Evolutionary conservation across 257 asterid species (phyloP).

Genomic region (Solanum boliviense): DNA sequence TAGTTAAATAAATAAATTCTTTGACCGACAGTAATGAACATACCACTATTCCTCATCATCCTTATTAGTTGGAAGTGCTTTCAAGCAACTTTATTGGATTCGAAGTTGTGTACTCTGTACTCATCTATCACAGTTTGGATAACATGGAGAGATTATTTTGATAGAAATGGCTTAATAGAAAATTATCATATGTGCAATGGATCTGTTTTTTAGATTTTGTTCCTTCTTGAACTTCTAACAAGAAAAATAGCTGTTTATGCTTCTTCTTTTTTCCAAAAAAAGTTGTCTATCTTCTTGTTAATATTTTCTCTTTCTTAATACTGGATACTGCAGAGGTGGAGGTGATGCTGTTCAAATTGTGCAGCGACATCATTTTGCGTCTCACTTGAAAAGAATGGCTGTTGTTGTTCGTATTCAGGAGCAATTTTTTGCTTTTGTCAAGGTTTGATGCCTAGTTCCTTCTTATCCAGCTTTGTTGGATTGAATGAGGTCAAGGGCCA

Average conservation of each 20-base stretch:
- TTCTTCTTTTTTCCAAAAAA: too few species aligned
- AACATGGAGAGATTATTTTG: not conserved
- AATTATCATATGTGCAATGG: not conserved
- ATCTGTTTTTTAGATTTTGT: not conserved
- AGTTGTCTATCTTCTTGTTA: not conserved
- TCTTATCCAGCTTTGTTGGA: not conserved
- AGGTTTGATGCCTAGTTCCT: constrained; percentile 34
- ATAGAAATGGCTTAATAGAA: not conserved
- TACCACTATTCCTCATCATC: not conserved
- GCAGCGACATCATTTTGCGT: constrained; percentile 97
- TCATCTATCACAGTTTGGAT: not conserved
- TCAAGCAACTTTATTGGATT: not conserved
- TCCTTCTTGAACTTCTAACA: not conserved
- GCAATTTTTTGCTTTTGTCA: constrained; percentile 77
- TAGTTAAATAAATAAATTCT: not conserved
- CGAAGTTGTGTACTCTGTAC: not conserved
- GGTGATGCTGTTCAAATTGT: constrained; percentile 86
- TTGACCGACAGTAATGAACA: not conserved
- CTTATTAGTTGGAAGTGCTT: not conserved
- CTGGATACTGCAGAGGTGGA: constrained; percentile 52
- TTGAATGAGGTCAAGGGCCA: not conserved
- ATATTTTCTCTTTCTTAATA: not conserved
- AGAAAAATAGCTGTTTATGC: not conserved
- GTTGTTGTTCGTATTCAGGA: constrained; percentile 93
- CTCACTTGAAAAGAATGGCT: constrained; percentile 93